A percentile compares a stretch with the other conserved stretches of the same genome.
Conservation (phyloP, 108 stramenopile genomes). For the Hondaea fermentalgiana region DNA sequence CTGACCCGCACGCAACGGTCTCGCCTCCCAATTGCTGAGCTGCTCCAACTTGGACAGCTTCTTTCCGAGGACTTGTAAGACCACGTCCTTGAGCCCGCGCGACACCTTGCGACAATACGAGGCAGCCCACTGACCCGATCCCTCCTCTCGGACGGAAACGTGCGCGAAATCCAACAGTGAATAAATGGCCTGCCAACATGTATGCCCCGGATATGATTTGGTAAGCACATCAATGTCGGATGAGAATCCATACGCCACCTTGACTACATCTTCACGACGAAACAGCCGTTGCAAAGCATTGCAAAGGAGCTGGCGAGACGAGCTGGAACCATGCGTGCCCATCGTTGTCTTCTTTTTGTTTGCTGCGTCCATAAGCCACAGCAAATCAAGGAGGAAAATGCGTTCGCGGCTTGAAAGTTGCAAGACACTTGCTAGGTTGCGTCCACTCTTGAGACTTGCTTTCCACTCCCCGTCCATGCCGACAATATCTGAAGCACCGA, state of each 20-base stretch:
- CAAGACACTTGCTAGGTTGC: neutral
- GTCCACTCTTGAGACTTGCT: neutral
- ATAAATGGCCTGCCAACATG: neutral
- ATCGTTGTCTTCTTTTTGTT: neutral
- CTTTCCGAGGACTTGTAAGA: neutral
- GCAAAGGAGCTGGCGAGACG: neutral
- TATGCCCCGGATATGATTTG: neutral
- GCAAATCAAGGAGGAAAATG: neutral
- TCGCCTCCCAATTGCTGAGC: neutral
- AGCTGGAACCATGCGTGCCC: neutral
- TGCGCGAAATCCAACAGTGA: neutral
- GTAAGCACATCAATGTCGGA: neutral
- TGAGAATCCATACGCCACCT: neutral
- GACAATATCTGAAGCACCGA: neutral
- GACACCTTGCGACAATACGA: neutral
- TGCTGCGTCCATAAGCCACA: neutral
- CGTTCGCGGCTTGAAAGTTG: neutral
- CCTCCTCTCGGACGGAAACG: neutral
- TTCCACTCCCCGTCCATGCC: slow-evolving; percentile 3
- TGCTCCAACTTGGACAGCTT: neutral
- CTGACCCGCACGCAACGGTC: neutral
- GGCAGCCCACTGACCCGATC: neutral
- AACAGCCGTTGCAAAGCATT: neutral
- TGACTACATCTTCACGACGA: neutral
- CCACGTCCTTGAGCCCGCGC: neutral